Percentiles rank a stretch among this genome's conserved stretches.
Evolutionary conservation across 768 basidiomycete genomes (phyloP).

Genomic region (Leccinum ochraceum): DNA sequence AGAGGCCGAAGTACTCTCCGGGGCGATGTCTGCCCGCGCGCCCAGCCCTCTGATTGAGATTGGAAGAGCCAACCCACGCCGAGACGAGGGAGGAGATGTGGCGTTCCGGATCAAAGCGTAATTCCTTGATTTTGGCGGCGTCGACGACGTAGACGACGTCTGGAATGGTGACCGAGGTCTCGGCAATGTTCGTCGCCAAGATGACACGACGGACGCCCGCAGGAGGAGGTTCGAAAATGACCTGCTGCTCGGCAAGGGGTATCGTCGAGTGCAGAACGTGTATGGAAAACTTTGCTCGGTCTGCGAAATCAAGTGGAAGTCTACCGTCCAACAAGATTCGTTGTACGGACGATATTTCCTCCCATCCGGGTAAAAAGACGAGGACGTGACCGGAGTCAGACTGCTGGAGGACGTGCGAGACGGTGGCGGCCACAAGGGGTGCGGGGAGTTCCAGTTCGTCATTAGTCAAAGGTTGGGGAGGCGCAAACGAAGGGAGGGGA

Average conservation of each 20-base stretch:
- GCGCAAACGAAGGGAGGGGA: constrained; percentile 7
- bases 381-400: constrained; percentile 85
- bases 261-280: constrained; percentile 90
- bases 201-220: constrained; percentile 83
- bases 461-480: constrained; percentile 21
- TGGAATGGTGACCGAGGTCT: constrained; percentile 93
- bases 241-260: constrained; percentile 85
- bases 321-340: constrained; percentile 53
- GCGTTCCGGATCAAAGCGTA: constrained; percentile 83
- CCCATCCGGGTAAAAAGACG: constrained; percentile 93
- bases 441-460: constrained; percentile 78
- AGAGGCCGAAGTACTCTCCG: constrained; percentile 88
- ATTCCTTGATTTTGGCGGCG: constrained; percentile 84
- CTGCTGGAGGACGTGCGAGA: constrained; percentile 71
- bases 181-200: constrained; percentile 92
- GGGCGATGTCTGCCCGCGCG: constrained; percentile 89
- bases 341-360: constrained; percentile 80
- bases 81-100: constrained; percentile 88
- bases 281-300: constrained; percentile 58
- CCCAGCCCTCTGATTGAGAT: constrained; percentile 88
- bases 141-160: constrained; percentile 96
- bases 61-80: constrained; percentile 89
- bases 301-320: constrained; percentile 61
- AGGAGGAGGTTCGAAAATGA: constrained; percentile 83
- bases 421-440: constrained; percentile 76